Percentiles rank a stretch among this genome's conserved stretches.
These are phyloP conservation scores for Talaromyces amestolkiae DNA, from an alignment of 2,329 filamentous ascomycete species.

Conservation along the genomic window DNA sequence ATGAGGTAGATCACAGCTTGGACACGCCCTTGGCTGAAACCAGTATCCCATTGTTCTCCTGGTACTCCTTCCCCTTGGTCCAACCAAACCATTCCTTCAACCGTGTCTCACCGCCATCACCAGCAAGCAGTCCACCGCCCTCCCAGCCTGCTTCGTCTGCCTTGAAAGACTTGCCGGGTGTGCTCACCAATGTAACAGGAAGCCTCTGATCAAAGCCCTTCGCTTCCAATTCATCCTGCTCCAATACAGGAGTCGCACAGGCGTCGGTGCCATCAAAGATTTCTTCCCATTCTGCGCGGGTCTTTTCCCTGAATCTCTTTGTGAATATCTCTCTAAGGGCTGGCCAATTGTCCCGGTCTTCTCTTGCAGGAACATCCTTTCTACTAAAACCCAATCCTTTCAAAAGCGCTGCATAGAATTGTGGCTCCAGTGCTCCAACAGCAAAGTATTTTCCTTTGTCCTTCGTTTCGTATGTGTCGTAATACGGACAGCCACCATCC, in stretches of 20 bases:
- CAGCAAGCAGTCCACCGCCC: conserved; percentile 59
- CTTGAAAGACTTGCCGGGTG: conserved; percentile 61
- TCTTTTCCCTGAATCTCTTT: conserved; percentile 64
- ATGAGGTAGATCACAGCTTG: not conserved
- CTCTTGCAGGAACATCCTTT: conserved; percentile 46
- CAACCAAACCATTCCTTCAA: conserved; percentile 74
- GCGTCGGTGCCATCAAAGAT: conserved; percentile 90
- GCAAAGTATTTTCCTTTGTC: conserved; percentile 74
- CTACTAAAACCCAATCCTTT: conserved; percentile 62
- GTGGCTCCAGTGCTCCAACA: conserved; percentile 85
- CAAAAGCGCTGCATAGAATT: conserved; percentile 72
- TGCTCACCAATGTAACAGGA: conserved; percentile 57
- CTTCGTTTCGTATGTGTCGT: conserved; percentile 81
- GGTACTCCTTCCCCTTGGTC: conserved; percentile 68
- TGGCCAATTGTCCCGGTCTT: conserved; percentile 66
- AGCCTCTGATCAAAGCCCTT: conserved; percentile 50
- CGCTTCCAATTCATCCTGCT: conserved; percentile 68
- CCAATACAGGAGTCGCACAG: conserved; percentile 84
- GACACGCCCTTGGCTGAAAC: conserved; percentile 45
- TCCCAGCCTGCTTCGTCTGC: conserved; percentile 68
- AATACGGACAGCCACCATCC: conserved; percentile 83
- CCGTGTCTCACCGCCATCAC: conserved; percentile 68
- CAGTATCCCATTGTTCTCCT: conserved; percentile 62
- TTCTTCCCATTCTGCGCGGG: conserved; percentile 74
- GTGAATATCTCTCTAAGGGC: conserved; percentile 62